A percentile compares a stretch with the other conserved stretches of the same genome.
These are phyloP conservation scores for Fusarium musae DNA, from an alignment of 2,329 filamentous ascomycete species.

Conservation along the genomic window DNA sequence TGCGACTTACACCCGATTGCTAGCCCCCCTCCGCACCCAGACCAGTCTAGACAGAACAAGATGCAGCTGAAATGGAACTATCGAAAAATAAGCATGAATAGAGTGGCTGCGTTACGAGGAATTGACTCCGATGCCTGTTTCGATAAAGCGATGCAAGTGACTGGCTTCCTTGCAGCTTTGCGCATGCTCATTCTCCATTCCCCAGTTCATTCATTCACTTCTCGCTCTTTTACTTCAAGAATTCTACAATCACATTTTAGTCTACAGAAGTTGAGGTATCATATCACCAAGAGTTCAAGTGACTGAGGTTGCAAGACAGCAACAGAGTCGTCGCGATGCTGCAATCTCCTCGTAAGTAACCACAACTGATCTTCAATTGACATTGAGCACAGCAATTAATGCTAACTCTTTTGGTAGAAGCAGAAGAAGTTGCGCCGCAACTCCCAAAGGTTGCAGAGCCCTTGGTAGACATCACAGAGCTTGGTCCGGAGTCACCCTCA, in stretches of 20 bases:
- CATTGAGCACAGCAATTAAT: accelerated
- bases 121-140: neutral
- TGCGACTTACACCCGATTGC: neutral
- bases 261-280: neutral
- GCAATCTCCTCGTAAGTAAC: neutral
- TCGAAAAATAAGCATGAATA: slow-evolving; percentile 1
- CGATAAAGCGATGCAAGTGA: neutral
- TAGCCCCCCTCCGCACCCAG: neutral
- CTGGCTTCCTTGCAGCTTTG: neutral
- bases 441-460: neutral
- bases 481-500: neutral
- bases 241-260: neutral
- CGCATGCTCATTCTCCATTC: neutral
- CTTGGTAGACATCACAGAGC: neutral
- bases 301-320: neutral
- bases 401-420: neutral
- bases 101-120: neutral
- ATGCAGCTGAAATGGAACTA: slow-evolving; percentile 3
- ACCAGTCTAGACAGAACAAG: neutral
- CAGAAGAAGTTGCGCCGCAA: neutral
- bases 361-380: accelerated
- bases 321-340: neutral
- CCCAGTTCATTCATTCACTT: neutral
- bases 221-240: neutral
- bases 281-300: neutral